These are phyloP conservation scores for Anisodus acutangulus DNA, from an alignment of 257 asterid species.

Conservation along the genomic window DNA sequence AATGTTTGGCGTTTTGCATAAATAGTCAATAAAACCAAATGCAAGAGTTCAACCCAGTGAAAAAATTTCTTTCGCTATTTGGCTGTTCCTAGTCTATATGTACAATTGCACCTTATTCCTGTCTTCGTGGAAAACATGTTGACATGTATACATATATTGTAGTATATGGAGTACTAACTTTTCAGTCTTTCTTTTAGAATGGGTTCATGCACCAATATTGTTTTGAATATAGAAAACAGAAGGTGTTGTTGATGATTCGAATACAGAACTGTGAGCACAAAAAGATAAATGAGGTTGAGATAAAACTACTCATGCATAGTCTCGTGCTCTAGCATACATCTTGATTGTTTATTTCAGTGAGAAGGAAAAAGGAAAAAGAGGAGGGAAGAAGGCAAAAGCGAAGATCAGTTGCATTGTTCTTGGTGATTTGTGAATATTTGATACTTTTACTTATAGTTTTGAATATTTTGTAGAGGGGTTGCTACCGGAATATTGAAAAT, in stretches of 20 bases:
- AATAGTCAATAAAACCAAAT: not conserved
- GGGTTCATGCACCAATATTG: not conserved
- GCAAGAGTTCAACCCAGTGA: not conserved
- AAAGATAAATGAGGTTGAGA: not conserved
- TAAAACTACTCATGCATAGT: not conserved
- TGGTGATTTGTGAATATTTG: not conserved
- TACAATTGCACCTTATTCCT: not conserved
- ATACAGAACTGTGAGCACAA: not conserved
- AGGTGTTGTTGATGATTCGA: not conserved
- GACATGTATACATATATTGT: not conserved
- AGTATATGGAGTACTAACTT: not conserved
- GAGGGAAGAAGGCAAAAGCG: not conserved
- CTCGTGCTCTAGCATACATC: not conserved
- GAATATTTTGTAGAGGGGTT: slow-evolving; percentile 61
- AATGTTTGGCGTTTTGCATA: no score
- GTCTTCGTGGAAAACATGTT: not conserved
- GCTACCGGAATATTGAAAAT: slow-evolving; percentile 43
- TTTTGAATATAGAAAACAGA: not conserved
- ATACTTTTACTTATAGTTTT: no score
- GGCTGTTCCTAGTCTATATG: not conserved
- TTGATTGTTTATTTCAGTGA: not conserved
- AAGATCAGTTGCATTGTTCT: no score
- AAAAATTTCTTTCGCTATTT: not conserved
- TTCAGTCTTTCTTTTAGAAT: not conserved
- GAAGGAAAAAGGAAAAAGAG: not conserved